These are phyloP conservation scores for Luffa acutangula DNA, from an alignment of 306 rosid species.

Conservation along the genomic window DNA sequence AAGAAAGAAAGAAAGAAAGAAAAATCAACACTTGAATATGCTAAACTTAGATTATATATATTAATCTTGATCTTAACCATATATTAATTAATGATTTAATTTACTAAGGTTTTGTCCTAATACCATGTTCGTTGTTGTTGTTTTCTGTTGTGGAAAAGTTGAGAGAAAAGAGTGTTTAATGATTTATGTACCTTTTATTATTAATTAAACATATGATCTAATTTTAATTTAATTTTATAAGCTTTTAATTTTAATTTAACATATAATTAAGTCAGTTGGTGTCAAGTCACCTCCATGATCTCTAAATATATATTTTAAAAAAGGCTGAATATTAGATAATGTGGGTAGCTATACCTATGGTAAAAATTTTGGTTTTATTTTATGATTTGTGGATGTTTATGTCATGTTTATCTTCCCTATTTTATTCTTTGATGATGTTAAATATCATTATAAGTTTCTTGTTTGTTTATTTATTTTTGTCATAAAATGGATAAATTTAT, in stretches of 20 bases:
- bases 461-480: not conserved
- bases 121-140: not conserved
- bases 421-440: not conserved
- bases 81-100: not conserved
- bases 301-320: not conserved
- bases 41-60: not conserved
- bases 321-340: not conserved
- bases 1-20: not conserved
- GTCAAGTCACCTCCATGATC: not conserved
- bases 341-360: not conserved
- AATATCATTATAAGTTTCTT: not conserved
- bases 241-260: not conserved
- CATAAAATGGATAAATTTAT: not conserved
- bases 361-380: not conserved
- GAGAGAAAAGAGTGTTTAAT: not conserved
- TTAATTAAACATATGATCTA: not conserved
- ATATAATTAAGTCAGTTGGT: not conserved
- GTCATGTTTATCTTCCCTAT: not conserved
- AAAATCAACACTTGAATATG: no score
- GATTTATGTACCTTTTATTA: not conserved
- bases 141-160: not conserved
- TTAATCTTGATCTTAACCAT: not conserved
- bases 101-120: not conserved
- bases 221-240: not conserved
- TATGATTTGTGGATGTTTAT: not conserved